Evolutionary conservation across 495 filamentous ascomycete species (phyloP).

Genomic region (Lepidopterella palustris): DNA sequence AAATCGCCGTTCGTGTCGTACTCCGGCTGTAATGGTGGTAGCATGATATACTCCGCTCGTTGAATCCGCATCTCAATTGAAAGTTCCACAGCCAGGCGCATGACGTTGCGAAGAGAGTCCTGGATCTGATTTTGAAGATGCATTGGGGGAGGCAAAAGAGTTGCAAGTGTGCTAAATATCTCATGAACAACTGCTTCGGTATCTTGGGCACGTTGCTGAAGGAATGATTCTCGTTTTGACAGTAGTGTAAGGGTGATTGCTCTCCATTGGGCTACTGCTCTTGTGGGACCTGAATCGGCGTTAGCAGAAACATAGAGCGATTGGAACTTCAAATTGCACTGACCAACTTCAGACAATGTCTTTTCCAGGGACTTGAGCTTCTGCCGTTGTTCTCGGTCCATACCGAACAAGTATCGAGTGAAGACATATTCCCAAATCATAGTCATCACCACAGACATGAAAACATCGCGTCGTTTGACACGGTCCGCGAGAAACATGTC

Average conservation of each 20-base stretch:
- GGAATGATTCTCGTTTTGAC: slow-evolving; percentile 66
- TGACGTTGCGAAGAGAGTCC: slow-evolving; percentile 73
- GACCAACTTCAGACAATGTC: slow-evolving; percentile 75
- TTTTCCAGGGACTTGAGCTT: slow-evolving; percentile 93
- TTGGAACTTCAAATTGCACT: slow-evolving; percentile 2
- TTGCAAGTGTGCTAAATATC: slow-evolving; percentile 69
- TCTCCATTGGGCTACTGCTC: slow-evolving; percentile 90
- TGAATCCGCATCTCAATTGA: slow-evolving; percentile 96
- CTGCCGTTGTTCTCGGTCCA: slow-evolving; percentile 94
- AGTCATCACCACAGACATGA: slow-evolving; percentile 95
- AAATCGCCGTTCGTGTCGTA: slow-evolving; percentile 91
- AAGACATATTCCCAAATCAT: slow-evolving; percentile 99
- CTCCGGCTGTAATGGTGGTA: slow-evolving; percentile 88
- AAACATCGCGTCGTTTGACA: slow-evolving; percentile 78
- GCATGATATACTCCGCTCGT: slow-evolving; percentile 93
- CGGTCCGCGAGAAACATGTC: slow-evolving; percentile 80
- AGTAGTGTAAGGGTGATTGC: slow-evolving; percentile 88
- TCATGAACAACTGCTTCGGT: slow-evolving; percentile 85
- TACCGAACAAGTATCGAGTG: slow-evolving; percentile 93
- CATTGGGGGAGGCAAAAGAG: slow-evolving; percentile 73
- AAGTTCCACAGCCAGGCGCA: slow-evolving; percentile 74
- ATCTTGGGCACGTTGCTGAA: slow-evolving; percentile 68
- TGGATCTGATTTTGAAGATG: slow-evolving; percentile 67
- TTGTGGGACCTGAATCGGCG: slow-evolving; percentile 42
- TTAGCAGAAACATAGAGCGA: slow-evolving; percentile 6